These are phyloP conservation scores for Saturnispora kantuleensis DNA, from an alignment of 805 yeast species.

Conservation along the genomic window DNA sequence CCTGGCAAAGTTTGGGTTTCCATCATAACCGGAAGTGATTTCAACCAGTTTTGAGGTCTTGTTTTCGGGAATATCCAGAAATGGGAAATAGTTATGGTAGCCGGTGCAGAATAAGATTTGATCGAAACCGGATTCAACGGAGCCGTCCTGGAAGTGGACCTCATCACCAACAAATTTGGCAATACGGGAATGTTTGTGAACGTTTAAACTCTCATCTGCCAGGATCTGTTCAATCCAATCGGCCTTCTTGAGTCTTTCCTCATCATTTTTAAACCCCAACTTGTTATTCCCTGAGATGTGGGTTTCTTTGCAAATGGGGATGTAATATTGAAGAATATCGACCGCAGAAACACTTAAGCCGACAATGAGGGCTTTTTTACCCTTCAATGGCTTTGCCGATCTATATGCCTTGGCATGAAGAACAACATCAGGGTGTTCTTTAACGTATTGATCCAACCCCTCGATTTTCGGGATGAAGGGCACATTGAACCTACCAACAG, in stretches of 20 bases:
- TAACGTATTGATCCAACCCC: constrained; percentile 26
- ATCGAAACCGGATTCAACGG: constrained; percentile 26
- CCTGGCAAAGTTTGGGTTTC: constrained; percentile 10
- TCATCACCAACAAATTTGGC: constrained; percentile 20
- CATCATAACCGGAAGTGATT: constrained; percentile 28
- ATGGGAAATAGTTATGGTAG: constrained; percentile 36
- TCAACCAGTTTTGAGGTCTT: constrained; percentile 12
- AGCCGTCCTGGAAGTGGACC: constrained; percentile 26
- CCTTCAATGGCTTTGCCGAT: constrained; percentile 18
- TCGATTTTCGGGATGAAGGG: constrained; percentile 31
- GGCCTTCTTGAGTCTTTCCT: constrained; percentile 18
- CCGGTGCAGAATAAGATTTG: constrained; percentile 40
- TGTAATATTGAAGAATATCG: constrained; percentile 40
- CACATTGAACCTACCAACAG: constrained; percentile 32
- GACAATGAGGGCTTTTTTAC: constrained; percentile 24
- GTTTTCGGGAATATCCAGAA: constrained; percentile 23
- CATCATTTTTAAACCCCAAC: constrained; percentile 1
- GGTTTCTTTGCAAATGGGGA: constrained; percentile 19
- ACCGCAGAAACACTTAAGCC: constrained; percentile 54
- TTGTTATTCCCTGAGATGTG: constrained; percentile 3
- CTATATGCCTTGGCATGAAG: constrained; percentile 24
- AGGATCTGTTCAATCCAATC: constrained; percentile 32
- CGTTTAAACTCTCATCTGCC: constrained; percentile 22
- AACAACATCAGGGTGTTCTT: constrained; percentile 24
- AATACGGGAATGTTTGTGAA: constrained; percentile 25